Evolutionary conservation across 495 filamentous ascomycete species (phyloP).

Genomic region (Xylaria curta): DNA sequence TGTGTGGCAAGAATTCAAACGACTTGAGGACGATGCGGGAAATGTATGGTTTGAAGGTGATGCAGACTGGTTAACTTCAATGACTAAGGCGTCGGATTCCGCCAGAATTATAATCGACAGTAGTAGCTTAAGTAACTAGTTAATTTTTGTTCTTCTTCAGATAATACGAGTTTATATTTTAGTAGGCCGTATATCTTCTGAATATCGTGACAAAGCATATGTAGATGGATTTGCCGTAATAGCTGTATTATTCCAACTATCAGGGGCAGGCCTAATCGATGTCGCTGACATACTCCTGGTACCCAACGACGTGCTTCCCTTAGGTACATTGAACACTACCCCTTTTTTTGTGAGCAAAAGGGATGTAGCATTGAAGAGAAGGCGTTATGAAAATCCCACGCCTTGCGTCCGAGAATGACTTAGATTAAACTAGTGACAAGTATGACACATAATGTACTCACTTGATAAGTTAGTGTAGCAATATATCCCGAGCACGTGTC

Average conservation of each 20-base stretch:
- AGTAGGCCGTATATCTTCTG: too few species aligned
- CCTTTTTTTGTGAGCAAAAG: too few species aligned
- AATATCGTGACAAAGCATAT: too few species aligned
- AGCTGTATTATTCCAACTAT: too few species aligned
- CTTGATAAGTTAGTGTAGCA: background rate
- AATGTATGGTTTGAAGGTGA: background rate
- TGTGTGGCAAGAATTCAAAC: background rate
- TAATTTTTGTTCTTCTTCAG: background rate
- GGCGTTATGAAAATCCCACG: too few species aligned
- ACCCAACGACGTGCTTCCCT: too few species aligned
- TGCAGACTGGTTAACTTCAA: background rate
- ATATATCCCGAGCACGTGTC: background rate
- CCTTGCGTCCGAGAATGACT: too few species aligned
- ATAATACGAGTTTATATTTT: background rate
- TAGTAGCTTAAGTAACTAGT: background rate
- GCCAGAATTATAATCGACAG: background rate
- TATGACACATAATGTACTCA: background rate
- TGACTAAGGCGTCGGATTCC: background rate
- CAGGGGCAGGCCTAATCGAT: too few species aligned
- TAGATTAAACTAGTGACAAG: background rate
- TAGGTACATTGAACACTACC: too few species aligned
- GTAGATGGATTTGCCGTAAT: too few species aligned
- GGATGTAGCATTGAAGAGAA: too few species aligned
- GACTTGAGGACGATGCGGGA: background rate
- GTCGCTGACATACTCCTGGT: too few species aligned